These are phyloP conservation scores for Phytophthora cryptogea DNA, from an alignment of 352 stramenopile species.

Conservation along the genomic window DNA sequence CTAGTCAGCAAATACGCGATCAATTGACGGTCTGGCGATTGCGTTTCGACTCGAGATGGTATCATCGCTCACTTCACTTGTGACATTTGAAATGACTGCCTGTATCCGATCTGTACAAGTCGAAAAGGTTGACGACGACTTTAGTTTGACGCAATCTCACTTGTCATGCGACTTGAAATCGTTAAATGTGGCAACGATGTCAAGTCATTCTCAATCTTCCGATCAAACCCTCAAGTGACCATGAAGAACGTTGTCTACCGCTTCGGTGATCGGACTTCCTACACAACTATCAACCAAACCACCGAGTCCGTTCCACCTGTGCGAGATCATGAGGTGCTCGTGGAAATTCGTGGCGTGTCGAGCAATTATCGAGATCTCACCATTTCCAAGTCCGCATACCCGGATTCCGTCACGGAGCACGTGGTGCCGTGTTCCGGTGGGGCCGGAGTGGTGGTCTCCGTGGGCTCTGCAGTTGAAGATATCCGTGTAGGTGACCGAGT, in stretches of 20 bases:
- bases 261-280: background rate
- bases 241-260: slow-evolving; percentile 12
- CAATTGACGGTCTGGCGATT: background rate
- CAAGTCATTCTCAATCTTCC: slow-evolving; percentile 1
- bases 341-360: slow-evolving; percentile 7
- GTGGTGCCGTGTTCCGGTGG: slow-evolving; percentile 29
- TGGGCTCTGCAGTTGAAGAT: slow-evolving; percentile 16
- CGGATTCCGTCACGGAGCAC: slow-evolving; percentile 12
- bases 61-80: background rate
- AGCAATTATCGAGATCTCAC: slow-evolving; percentile 11
- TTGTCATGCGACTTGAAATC: background rate
- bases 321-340: slow-evolving; percentile 1
- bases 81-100: background rate
- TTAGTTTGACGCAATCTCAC: background rate
- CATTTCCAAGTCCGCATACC: slow-evolving; percentile 1
- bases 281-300: background rate
- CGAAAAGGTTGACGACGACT: too few relatives aligned
- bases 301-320: background rate
- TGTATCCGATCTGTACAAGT: too few relatives aligned
- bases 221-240: background rate
- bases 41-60: background rate
- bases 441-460: slow-evolving; percentile 16
- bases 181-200: background rate
- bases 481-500: slow-evolving; percentile 23
- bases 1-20: background rate